Percentiles rank a stretch among this genome's conserved stretches.
These are phyloP conservation scores for Gryganskiella cystojenkinii DNA, from an alignment of 192 early-diverging fungal species.

Conservation along the genomic window DNA sequence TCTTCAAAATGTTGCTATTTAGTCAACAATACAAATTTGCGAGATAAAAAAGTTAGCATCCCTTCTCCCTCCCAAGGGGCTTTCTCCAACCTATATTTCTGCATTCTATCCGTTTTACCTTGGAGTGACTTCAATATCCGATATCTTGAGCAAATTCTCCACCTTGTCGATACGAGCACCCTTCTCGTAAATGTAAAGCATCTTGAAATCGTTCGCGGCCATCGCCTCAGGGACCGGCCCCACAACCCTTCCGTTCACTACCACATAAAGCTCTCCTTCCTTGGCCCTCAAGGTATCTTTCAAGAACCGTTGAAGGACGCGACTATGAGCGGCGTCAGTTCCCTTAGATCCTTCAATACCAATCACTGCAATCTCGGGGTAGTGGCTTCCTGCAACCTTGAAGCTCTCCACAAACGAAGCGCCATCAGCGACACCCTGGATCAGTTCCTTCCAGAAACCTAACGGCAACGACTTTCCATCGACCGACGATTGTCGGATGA, in stretches of 20 bases:
- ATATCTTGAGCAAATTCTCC: conserved; percentile 5
- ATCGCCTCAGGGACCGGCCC: conserved; percentile 65
- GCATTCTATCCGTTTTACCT: too few relatives aligned
- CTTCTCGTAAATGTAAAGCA: conserved; percentile 70
- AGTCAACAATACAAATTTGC: not conserved
- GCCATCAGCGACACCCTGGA: conserved; percentile 6
- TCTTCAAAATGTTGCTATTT: conserved; percentile 36
- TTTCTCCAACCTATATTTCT: too few relatives aligned
- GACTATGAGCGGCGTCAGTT: conserved; percentile 12
- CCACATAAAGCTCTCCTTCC: conserved; percentile 43
- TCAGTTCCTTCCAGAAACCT: conserved; percentile 43
- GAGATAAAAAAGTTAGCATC: not conserved
- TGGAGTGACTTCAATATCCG: conserved; percentile 12
- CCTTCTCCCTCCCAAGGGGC: too few relatives aligned
- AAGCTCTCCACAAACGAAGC: conserved; percentile 16
- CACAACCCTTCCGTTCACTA: conserved; percentile 75
- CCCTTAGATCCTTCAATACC: conserved; percentile 28
- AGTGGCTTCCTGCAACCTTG: not conserved
- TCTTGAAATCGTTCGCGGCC: conserved; percentile 62
- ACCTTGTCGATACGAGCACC: conserved; percentile 58
- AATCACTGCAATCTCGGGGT: conserved; percentile 34
- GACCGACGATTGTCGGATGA: conserved; percentile 32
- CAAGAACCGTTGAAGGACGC: conserved; percentile 14
- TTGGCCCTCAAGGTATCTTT: conserved; percentile 17
- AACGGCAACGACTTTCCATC: conserved; percentile 19